Conservation (phyloP, 768 basidiomycete species). For the Hypholoma sublateritium region DNA sequence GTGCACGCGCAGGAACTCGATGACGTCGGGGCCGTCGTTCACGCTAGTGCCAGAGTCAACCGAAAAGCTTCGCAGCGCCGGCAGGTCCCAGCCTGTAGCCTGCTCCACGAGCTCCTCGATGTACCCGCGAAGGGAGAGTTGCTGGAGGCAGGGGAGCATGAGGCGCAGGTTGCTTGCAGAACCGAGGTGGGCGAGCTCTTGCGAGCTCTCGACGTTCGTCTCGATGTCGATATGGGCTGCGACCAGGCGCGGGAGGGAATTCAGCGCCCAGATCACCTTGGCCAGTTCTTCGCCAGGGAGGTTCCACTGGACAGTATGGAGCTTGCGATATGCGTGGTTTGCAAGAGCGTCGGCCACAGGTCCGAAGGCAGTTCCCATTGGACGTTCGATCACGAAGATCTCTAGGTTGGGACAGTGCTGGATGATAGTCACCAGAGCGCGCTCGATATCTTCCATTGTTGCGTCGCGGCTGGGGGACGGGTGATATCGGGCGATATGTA, state of each 20-base stretch:
- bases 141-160: slow-evolving; percentile 53
- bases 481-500: slow-evolving; percentile 64
- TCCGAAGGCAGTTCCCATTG: slow-evolving; percentile 58
- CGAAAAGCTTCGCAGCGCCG: slow-evolving; percentile 55
- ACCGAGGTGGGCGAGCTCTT: slow-evolving; percentile 49
- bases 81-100: slow-evolving; percentile 64
- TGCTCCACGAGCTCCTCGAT: slow-evolving; percentile 71
- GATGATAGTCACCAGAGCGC: slow-evolving; percentile 57
- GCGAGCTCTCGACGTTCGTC: slow-evolving; percentile 32
- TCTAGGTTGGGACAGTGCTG: slow-evolving; percentile 71
- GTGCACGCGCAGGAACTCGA: slow-evolving; percentile 58
- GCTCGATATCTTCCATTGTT: slow-evolving; percentile 49
- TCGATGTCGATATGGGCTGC: slow-evolving; percentile 53
- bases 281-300: slow-evolving; percentile 54
- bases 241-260: slow-evolving; percentile 55
- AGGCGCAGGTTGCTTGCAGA: slow-evolving; percentile 58
- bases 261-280: slow-evolving; percentile 73
- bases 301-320: slow-evolving; percentile 64
- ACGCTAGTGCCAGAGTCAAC: slow-evolving; percentile 49
- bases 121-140: slow-evolving; percentile 62
- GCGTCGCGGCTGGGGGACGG: slow-evolving; percentile 32
- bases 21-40: slow-evolving; percentile 55
- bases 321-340: slow-evolving; percentile 43
- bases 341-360: slow-evolving; percentile 65
- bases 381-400: slow-evolving; percentile 69